Percentiles rank a stretch among this genome's conserved stretches.
phyloP scores from a whole-genome alignment of 352 stramenopile genomes.

The Blastocystis sp. region DNA sequence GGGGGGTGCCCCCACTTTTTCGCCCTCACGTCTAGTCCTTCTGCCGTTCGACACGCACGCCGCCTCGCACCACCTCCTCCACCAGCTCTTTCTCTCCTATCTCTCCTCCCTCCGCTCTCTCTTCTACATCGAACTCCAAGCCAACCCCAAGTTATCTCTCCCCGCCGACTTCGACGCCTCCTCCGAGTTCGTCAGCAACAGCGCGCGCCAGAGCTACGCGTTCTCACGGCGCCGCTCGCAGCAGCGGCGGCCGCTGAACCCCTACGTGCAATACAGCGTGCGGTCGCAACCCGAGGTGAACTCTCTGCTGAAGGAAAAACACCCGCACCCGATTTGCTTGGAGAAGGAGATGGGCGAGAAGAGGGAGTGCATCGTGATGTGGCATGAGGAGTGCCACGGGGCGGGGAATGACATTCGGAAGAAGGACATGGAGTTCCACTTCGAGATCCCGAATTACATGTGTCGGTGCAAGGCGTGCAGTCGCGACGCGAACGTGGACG shows the following conservation, averaged over 20 bases:
- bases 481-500: not conserved
- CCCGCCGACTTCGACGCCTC: too few relatives aligned
- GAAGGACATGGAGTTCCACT: not conserved
- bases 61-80: too few relatives aligned
- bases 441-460: conserved; percentile 5
- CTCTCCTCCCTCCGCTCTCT: not conserved
- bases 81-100: not conserved
- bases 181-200: too few relatives aligned
- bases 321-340: not conserved
- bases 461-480: conserved; percentile 14
- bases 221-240: not conserved
- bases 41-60: too few relatives aligned
- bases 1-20: too few relatives aligned
- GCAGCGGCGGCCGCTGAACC: not conserved
- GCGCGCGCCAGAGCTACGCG: not conserved
- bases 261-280: not conserved
- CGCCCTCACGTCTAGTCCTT: too few relatives aligned
- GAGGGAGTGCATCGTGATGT: not conserved
- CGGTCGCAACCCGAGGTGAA: not conserved
- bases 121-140: too few relatives aligned
- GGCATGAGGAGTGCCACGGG: not conserved
- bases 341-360: not conserved
- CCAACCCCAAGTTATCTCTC: too few relatives aligned
- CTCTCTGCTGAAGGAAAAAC: not conserved
- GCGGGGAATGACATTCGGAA: not conserved